These are phyloP conservation scores for Hypomyces perniciosus DNA, from an alignment of 2,329 filamentous ascomycete species.

Conservation along the genomic window DNA sequence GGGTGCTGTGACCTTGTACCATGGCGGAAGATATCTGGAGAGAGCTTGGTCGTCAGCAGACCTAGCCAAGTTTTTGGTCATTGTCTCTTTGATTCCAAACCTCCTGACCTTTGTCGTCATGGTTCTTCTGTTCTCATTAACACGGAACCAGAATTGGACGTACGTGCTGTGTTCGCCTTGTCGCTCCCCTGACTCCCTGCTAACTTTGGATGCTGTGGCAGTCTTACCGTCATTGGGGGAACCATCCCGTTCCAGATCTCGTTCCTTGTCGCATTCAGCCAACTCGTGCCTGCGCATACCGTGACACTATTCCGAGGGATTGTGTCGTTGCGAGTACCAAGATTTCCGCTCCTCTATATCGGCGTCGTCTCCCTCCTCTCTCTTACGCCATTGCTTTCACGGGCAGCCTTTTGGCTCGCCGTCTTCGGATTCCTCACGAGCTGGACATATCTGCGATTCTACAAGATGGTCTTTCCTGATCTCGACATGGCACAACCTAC, in stretches of 20 bases:
- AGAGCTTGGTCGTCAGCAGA: slow-evolving; percentile 90
- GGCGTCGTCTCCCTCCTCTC: slow-evolving; percentile 61
- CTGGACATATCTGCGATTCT: slow-evolving; percentile 96
- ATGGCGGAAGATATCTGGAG: slow-evolving; percentile 92
- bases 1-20: slow-evolving; percentile 73
- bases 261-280: slow-evolving; percentile 95
- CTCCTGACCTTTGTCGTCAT: slow-evolving; percentile 66
- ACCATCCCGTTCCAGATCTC: slow-evolving; percentile 84
- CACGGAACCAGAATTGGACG: slow-evolving; percentile 62
- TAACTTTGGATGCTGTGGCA: slow-evolving; percentile 28
- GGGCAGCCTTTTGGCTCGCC: slow-evolving; percentile 73
- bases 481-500: slow-evolving; percentile 56
- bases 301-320: slow-evolving; percentile 88
- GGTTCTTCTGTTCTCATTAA: slow-evolving; percentile 66
- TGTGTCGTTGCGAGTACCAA: slow-evolving; percentile 77
- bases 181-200: neutral
- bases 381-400: slow-evolving; percentile 52
- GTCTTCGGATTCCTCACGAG: slow-evolving; percentile 77
- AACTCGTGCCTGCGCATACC: slow-evolving; percentile 94
- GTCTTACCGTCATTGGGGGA: slow-evolving; percentile 76
- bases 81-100: slow-evolving; percentile 77
- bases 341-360: slow-evolving; percentile 67
- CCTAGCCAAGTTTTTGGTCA: slow-evolving; percentile 81
- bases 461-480: slow-evolving; percentile 68
- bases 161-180: slow-evolving; percentile 37